phyloP scores from a whole-genome alignment of 352 stramenopile species.

The Phytophthora melonis region DNA sequence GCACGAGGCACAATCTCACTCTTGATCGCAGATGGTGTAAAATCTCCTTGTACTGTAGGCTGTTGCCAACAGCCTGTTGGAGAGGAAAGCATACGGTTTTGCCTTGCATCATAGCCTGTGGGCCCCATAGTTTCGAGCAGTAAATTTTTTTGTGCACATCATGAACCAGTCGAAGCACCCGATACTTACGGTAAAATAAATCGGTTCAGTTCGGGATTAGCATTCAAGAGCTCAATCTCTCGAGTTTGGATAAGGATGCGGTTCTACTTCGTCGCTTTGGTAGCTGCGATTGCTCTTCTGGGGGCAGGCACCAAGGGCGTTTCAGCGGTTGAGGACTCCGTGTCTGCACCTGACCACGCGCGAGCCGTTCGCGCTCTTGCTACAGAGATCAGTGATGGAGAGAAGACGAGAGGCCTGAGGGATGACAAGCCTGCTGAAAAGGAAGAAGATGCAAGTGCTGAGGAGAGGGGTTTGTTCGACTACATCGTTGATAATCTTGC shows the following conservation, averaged over 20 bases:
- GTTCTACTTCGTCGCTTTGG: constrained; percentile 4
- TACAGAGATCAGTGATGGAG: not conserved
- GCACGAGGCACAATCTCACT: too few species aligned
- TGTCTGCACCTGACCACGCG: not conserved
- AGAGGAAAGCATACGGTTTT: not conserved
- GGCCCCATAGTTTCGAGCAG: not conserved
- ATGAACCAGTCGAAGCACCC: not conserved
- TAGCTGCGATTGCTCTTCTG: not conserved
- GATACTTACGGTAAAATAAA: not conserved
- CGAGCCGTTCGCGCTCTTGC: not conserved
- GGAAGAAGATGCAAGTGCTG: not conserved
- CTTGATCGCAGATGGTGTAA: too few species aligned
- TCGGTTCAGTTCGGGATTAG: not conserved
- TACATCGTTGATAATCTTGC: not conserved
- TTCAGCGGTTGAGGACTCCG: not conserved
- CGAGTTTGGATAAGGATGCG: not conserved
- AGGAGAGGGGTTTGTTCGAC: constrained; percentile 11
- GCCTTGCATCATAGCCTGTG: not conserved
- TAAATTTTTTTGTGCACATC: not conserved
- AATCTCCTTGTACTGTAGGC: not conserved
- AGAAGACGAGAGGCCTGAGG: not conserved
- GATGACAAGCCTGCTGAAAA: not conserved
- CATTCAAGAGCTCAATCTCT: not conserved
- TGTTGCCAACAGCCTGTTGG: too few species aligned
- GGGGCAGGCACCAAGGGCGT: not conserved